Percentiles rank a stretch among this genome's conserved stretches.
Evolutionary conservation across 805 yeast species (phyloP).

Genomic region (Ogataea neopini): DNA sequence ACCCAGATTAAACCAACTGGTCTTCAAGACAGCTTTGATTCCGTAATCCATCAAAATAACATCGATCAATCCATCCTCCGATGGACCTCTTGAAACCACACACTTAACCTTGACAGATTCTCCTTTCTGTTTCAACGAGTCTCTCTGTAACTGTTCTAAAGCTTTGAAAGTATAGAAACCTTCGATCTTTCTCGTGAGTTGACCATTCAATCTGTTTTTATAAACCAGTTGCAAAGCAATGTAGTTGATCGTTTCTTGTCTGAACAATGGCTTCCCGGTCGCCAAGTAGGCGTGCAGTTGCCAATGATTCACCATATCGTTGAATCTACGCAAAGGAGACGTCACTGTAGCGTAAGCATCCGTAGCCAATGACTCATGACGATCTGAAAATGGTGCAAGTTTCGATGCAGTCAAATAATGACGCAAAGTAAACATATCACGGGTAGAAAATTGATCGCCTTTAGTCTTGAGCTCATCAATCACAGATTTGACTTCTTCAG

Average conservation of each 20-base stretch:
- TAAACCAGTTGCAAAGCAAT: constrained; percentile 46
- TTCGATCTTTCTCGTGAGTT: constrained; percentile 24
- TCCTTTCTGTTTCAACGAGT: constrained; percentile 21
- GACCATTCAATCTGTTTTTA: constrained; percentile 41
- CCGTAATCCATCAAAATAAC: constrained; percentile 36
- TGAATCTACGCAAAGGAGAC: constrained; percentile 83
- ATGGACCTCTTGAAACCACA: constrained; percentile 44
- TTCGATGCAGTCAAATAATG: constrained; percentile 55
- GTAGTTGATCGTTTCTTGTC: constrained; percentile 36
- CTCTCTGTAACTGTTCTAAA: constrained; percentile 26
- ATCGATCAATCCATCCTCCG: constrained; percentile 36
- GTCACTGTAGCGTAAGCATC: constrained; percentile 71
- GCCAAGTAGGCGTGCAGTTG: constrained; percentile 54
- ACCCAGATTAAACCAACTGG: constrained; percentile 31
- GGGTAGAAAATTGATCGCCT: constrained; percentile 31
- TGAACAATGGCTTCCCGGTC: constrained; percentile 33
- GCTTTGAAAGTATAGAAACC: constrained; percentile 36
- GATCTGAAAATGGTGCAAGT: constrained; percentile 43
- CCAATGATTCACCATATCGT: constrained; percentile 81
- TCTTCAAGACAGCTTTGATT: constrained; percentile 29
- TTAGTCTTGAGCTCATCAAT: constrained; percentile 25
- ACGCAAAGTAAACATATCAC: constrained; percentile 44
- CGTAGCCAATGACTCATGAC: constrained; percentile 67
- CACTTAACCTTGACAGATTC: constrained; percentile 41
- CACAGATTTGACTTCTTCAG: constrained; percentile 21